phyloP scores from a whole-genome alignment of 1,139 yeast genomes.

The Pichia sorboxylosa region DNA sequence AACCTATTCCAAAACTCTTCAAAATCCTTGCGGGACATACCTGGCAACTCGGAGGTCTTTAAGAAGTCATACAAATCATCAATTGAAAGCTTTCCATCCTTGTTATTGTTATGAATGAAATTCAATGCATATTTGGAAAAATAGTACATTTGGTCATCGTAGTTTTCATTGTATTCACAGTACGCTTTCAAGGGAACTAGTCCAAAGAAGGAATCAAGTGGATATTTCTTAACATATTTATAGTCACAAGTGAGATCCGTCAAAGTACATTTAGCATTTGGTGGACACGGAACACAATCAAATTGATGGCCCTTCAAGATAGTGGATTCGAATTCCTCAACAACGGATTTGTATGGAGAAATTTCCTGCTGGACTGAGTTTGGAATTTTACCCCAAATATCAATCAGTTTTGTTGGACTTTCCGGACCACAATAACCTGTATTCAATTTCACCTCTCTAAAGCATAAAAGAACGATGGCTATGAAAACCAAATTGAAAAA shows the following conservation, averaged over 20 bases:
- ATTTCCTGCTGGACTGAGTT: slow-evolving; percentile 1
- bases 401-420: slow-evolving; percentile 23
- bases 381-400: slow-evolving; percentile 11
- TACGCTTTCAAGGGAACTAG: slow-evolving; percentile 47
- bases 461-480: slow-evolving; percentile 1
- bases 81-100: slow-evolving; percentile 42
- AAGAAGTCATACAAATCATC: slow-evolving; percentile 50
- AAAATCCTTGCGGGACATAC: slow-evolving; percentile 42
- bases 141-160: slow-evolving; percentile 55
- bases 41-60: slow-evolving; percentile 38
- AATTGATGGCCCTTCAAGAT: slow-evolving; percentile 33
- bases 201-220: slow-evolving; percentile 47
- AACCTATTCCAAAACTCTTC: slow-evolving; percentile 72
- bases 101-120: slow-evolving; percentile 57
- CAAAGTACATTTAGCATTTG: slow-evolving; percentile 64
- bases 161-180: slow-evolving; percentile 72
- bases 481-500: no score
- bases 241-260: slow-evolving; percentile 55
- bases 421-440: slow-evolving; percentile 65
- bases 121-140: slow-evolving; percentile 60
- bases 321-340: slow-evolving; percentile 11
- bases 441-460: slow-evolving; percentile 41
- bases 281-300: slow-evolving; percentile 65
- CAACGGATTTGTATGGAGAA: slow-evolving; percentile 7
- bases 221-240: slow-evolving; percentile 46